These are phyloP conservation scores for Solanum hybrid DNA, from an alignment of 305 asterid genomes.

Conservation along the genomic window DNA sequence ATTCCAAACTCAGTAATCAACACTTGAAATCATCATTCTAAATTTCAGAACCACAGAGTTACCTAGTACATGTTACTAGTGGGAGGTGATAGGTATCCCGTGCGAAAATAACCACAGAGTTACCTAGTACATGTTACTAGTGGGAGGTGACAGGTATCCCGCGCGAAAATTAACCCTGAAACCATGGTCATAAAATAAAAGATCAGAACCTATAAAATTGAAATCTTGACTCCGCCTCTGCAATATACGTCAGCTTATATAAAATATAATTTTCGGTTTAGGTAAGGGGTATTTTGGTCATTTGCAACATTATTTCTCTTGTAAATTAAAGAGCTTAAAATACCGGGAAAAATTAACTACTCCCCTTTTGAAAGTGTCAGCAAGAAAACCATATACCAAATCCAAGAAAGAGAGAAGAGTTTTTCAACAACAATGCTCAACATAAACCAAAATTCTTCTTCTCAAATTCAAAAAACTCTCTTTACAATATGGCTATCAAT, in stretches of 20 bases:
- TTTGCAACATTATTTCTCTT: neutral
- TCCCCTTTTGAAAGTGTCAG: slow-evolving; percentile 54
- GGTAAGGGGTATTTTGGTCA: slow-evolving; percentile 16
- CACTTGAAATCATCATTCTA: neutral
- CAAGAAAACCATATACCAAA: slow-evolving; percentile 23
- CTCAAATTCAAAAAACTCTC: slow-evolving; percentile 12
- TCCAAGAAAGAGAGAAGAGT: slow-evolving; percentile 14
- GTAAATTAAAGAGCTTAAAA: neutral
- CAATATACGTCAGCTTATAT: neutral
- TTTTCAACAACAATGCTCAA: slow-evolving; percentile 38
- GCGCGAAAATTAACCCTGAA: too few species aligned
- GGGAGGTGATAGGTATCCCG: neutral
- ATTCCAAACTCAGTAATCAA: neutral
- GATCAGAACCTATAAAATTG: neutral
- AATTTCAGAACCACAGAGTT: neutral
- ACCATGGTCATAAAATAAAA: neutral
- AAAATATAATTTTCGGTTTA: neutral
- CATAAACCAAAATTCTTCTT: neutral
- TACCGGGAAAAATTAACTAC: slow-evolving; percentile 42
- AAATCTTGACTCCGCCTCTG: neutral
- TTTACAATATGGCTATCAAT: slow-evolving; percentile 31
- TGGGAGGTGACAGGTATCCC: too few species aligned
- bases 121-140: too few species aligned
- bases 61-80: neutral
- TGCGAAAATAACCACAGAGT: too few species aligned